Evolutionary conservation across 2,329 filamentous ascomycete genomes (phyloP), one percentile per base, ranked within the genome.

Genomic region (Aspergillus terreus): DNA sequence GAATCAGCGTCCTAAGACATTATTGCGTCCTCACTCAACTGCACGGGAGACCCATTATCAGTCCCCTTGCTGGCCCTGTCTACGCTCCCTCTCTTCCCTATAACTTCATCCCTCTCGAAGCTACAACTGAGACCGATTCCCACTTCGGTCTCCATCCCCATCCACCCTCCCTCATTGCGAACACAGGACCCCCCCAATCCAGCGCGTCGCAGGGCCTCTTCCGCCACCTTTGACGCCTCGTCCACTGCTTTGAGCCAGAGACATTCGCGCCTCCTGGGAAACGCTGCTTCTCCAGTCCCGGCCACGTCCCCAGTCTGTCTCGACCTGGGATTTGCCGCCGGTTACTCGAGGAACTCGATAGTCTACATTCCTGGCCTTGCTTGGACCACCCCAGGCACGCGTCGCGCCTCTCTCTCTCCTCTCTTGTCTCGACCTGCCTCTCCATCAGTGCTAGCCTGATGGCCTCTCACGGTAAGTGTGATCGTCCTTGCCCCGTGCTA

Each of bases 351-450:
- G 60, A 66, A 63, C 58, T 59, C 63, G 52, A 69, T 68, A 70
- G 63, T 62, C 62, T 65, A 66, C 69, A 71, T 71, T 71, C 68
- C 65, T 69, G 66, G 67, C 66, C 68, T 71, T 71, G 67, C 68
- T 65, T 70, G 51, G 58, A 51, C 58, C 60, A 53, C 53, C 59
- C 60, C 47, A 56, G 67, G 64, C 63, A 71, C 68, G 68, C 69
- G 68, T 67, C 68, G 68, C 69, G 69, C 58, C 54, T 59, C 54
- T 57, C 50, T 43, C 51, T 56, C 54, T 55, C 53, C 50, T 27
- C 50, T 51, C 54, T 53, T 52, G 53, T 59, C 40, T 47, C 32
- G 40, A 41, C 40, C 44, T 43, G 52, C 47, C 51, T 53, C 47
- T 58, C 51, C 50, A 55, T 63, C 57, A 56, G 33, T 30, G 64